Evolutionary conservation across 163 green algal genomes (phyloP).

Genomic region (Scenedesmus sp.): DNA sequence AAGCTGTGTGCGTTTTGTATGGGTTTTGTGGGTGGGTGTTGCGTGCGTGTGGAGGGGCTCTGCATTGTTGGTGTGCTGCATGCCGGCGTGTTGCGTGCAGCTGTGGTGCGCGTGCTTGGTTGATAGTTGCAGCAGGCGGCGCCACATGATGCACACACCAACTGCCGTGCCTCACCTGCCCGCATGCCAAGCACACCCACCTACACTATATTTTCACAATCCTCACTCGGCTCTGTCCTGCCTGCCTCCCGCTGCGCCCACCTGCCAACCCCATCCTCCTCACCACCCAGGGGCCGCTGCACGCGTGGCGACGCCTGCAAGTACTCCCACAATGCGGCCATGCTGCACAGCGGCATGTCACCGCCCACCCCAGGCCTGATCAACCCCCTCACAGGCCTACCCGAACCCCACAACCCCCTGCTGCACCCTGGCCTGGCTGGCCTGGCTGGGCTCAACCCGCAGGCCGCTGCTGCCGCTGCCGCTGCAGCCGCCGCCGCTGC

Average conservation of each 20-base stretch:
- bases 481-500: constrained; percentile 40
- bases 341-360: constrained; percentile 59
- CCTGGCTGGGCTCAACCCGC: constrained; percentile 1
- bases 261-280: constrained; percentile 11
- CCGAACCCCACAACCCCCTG: background rate
- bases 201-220: background rate
- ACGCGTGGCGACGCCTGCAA: constrained; percentile 76
- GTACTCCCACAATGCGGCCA: constrained; percentile 85
- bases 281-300: constrained; percentile 78
- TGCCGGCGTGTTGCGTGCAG: background rate
- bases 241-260: background rate
- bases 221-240: background rate
- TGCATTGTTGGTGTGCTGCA: background rate
- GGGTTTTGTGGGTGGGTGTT: background rate
- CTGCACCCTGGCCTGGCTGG: background rate
- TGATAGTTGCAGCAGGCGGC: background rate
- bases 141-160: background rate
- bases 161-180: background rate
- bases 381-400: constrained; percentile 18
- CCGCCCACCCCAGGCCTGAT: constrained; percentile 20
- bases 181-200: background rate
- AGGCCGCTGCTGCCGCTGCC: constrained; percentile 20
- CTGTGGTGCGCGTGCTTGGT: background rate
- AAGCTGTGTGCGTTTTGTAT: background rate
- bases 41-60: background rate